Evolutionary conservation across 768 basidiomycete species (phyloP).

Genomic region (Chlorophyllum brunneum): DNA sequence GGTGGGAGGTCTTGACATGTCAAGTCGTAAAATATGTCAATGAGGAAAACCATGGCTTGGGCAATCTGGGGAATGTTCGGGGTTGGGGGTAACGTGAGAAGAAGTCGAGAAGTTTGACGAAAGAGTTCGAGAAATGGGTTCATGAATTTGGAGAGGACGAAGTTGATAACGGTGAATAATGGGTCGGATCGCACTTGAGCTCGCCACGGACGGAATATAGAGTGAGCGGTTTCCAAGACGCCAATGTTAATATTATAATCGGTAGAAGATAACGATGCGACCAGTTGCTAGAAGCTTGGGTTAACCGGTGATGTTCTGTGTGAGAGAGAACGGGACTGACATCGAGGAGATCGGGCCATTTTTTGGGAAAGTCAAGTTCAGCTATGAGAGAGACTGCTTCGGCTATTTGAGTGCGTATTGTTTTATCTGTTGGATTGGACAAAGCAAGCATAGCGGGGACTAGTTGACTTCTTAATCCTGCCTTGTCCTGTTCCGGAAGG

Average conservation of each 20-base stretch:
- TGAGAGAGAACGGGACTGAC: constrained; percentile 44
- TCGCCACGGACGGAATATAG: constrained; percentile 93
- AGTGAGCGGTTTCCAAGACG: constrained; percentile 92
- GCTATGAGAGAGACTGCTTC: constrained; percentile 93
- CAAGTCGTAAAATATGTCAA: constrained; percentile 91
- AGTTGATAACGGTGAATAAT: constrained; percentile 88
- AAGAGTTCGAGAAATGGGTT: constrained; percentile 83
- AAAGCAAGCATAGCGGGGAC: constrained; percentile 91
- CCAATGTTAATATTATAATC: constrained; percentile 87
- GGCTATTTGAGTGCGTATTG: constrained; percentile 80
- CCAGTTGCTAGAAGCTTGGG: constrained; percentile 67
- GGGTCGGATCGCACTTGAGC: constrained; percentile 83
- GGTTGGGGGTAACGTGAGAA: constrained; percentile 40
- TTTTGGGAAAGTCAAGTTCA: constrained; percentile 83
- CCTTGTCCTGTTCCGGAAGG: constrained; percentile 68
- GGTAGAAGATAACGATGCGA: constrained; percentile 70
- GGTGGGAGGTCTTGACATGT: constrained; percentile 95
- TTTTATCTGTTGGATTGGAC: constrained; percentile 67
- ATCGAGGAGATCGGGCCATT: constrained; percentile 88
- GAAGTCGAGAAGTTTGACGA: constrained; percentile 52
- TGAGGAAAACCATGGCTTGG: constrained; percentile 71
- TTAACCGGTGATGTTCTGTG: background rate
- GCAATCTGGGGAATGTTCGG: constrained; percentile 52
- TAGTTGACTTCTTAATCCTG: constrained; percentile 66
- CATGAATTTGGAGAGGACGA: constrained; percentile 82